Conservation (phyloP, 148 eudicot genomes). For the Chenopodium suecicum region DNA sequence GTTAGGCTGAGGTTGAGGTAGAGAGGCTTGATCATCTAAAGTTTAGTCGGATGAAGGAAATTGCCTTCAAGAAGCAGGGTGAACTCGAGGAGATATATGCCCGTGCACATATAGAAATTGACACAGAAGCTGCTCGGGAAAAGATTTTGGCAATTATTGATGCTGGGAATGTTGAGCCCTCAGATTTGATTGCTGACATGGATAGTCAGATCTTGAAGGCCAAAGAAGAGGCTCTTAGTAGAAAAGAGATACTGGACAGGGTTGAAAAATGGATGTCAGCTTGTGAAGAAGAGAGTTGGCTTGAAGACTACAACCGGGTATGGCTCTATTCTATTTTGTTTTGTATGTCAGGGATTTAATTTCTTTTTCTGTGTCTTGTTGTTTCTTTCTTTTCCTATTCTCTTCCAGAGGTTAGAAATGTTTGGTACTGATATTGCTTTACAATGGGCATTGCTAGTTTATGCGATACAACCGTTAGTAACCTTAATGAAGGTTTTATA, state of each 20-base stretch:
- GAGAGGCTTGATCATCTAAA: slow-evolving; percentile 94
- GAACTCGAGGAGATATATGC: slow-evolving; percentile 95
- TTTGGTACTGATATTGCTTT: background rate
- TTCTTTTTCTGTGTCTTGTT: background rate
- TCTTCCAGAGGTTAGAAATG: background rate
- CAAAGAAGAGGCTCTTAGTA: slow-evolving; percentile 89
- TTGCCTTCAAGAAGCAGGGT: slow-evolving; percentile 89
- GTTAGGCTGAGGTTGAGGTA: slow-evolving; percentile 93
- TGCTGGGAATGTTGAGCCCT: slow-evolving; percentile 88
- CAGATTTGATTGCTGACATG: slow-evolving; percentile 94
- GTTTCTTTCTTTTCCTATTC: background rate
- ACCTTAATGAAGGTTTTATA: background rate
- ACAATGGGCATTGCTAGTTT: background rate
- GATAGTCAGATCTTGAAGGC: slow-evolving; percentile 87
- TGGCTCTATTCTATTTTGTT: background rate
- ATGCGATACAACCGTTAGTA: background rate
- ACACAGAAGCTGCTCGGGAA: slow-evolving; percentile 80
- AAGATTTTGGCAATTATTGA: slow-evolving; percentile 80
- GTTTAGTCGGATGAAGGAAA: slow-evolving; percentile 97
- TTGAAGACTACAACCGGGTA: slow-evolving; percentile 97
- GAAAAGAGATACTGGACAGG: slow-evolving; percentile 95
- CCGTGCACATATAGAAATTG: slow-evolving; percentile 89
- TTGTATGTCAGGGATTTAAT: background rate
- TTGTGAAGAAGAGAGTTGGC: slow-evolving; percentile 99
- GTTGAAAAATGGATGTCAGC: slow-evolving; percentile 99